Evolutionary conservation across 2,329 filamentous ascomycete species (phyloP), one percentile per base, ranked within the genome.

Genomic region (Epichloe sp.): DNA sequence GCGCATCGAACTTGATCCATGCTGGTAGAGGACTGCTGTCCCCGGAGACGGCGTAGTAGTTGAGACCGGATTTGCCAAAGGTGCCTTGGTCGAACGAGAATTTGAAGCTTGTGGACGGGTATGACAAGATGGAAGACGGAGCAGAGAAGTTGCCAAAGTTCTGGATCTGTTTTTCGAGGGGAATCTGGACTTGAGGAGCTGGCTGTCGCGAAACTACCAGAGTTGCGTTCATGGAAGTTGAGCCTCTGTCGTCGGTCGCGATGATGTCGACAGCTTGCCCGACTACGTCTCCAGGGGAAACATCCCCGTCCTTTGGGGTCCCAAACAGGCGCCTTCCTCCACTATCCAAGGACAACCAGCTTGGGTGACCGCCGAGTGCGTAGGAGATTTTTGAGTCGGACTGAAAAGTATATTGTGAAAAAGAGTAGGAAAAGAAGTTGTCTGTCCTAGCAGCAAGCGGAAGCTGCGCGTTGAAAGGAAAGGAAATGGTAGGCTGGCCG

Each of bases 381-480:
- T 94, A 95, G 5, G 76, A 76, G 48, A 89, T 75, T 23, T 70
- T 66, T 8, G 81, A 82, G 42, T 69, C 65, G 15, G 85, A 84
- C 14, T 74, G 72, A 66, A 95, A 95, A 0, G 88, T 95, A 40
- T 82, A 80, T 15, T 74, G 66, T 10, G 86, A 84, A 60, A 95
- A 86, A 34, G 78, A 72, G 61, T 90, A 88, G 10, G 73, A 77
- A 65, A 88, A 93, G 2, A 75, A 72, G 58, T 83, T 63, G 41
- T 76, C 78, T 53, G 86, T 72, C 56, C 85, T 78, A 19, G 87
- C 88, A 49, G 90, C 83, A 3, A 85, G 83, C 35, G 88, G 88
- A 1, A 94, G 76, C 65, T 95, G 89, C 2, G 86, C 82, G 66
- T 93, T 94, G 65, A 95, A 75, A 1, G 88, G 88, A 58, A 90